phyloP scores from a whole-genome alignment of 352 stramenopile genomes.

The Phytopythium mirpurense region DNA sequence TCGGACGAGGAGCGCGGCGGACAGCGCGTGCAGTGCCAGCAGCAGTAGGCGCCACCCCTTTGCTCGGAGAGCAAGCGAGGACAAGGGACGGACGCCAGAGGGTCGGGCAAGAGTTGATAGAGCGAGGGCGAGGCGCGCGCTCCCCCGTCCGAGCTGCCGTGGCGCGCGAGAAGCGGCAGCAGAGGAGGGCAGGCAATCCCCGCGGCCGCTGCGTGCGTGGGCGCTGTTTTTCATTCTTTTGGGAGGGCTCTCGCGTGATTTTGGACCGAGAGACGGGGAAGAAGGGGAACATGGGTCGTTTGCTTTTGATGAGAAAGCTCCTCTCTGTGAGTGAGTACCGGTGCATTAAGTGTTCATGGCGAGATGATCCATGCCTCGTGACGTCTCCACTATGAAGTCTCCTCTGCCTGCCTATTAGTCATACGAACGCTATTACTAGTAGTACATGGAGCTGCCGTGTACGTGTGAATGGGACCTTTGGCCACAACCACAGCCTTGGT shows the following conservation, averaged over 20 bases:
- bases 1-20: constrained; percentile 93
- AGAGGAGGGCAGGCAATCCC: too few species aligned
- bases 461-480: too few species aligned
- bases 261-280: neutral
- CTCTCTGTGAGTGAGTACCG: too few species aligned
- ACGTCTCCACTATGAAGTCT: too few species aligned
- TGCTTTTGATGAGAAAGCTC: constrained; percentile 3
- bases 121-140: neutral
- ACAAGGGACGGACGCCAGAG: too few species aligned
- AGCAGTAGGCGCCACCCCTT: constrained; percentile 57
- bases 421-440: too few species aligned
- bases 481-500: too few species aligned
- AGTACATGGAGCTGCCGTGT: too few species aligned
- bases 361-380: too few species aligned
- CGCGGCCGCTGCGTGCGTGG: neutral
- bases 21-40: constrained; percentile 85
- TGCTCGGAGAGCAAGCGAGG: too few species aligned
- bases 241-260: constrained; percentile 1
- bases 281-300: neutral
- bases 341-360: too few species aligned
- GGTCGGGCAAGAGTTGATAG: constrained; percentile 6
- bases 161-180: neutral
- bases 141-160: neutral
- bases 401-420: too few species aligned
- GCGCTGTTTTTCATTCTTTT: neutral